Base-by-base conservation (phyloP, 169 alveolate genomes). In the Babesia bigemina region DNA sequence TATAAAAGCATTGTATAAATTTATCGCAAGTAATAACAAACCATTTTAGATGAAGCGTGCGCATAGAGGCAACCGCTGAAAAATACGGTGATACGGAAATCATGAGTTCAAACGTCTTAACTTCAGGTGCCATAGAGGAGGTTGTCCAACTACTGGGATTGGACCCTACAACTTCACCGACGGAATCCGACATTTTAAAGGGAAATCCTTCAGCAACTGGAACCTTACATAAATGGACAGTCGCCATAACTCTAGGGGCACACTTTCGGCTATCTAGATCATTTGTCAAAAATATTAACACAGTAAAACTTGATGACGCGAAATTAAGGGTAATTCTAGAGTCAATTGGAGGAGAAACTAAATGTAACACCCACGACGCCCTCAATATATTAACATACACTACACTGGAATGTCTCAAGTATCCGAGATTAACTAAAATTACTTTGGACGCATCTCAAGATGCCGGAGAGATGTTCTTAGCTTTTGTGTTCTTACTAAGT, bases 381-480 rank as follows among this genome's bases (percentile, higher is more conserved):
- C 61, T 74, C 39, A 65, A 74, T 24, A 57, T 74, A 63, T n/a
- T 74, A 22, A 44, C 69, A 26, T 63, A 60, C 24, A 52, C 47
- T 48, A 52, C 65, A 16, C 69, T 74, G n/a, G 84, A 74, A 26
- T 26, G 50, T 13, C 69, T 74, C 10, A 10, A 22, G 50, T 74
- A 74, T 74, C 74, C 74, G 0, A 9, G 84, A 33, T n/a, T 74
- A 6, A 12, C 61, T 2, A 26, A 63, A 21, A 71, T 71, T 4
- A 71, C 22, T 16, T 33, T 74, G n/a, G 63, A 39, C 33, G 39
- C 16, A 2, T 9, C 12, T 4, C 73, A 74, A 56, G 75, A 63
- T 17, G 47, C 75, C 7, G 63, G 75, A 4, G 84, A 74, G 33
- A 59, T 74, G 13, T 74, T 74, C 26, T 50, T 74, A 67, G 84